phyloP scores from a whole-genome alignment of 169 alveolate species.

The Toxoplasma gondii region DNA sequence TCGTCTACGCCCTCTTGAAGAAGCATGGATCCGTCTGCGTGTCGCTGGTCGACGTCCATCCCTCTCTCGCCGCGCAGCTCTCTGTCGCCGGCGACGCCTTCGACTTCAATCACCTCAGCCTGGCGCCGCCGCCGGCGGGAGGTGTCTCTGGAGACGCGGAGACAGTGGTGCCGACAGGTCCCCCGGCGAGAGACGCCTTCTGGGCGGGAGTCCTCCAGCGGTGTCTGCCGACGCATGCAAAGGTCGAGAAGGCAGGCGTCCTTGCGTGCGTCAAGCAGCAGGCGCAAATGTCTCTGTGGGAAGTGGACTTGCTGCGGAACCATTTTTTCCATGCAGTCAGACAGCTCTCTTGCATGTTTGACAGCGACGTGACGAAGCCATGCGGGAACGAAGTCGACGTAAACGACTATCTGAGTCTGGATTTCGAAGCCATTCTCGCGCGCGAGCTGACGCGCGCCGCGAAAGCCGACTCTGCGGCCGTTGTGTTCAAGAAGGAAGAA shows the following conservation, averaged over 20 bases:
- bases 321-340: slow-evolving; percentile 30
- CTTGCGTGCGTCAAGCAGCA: neutral
- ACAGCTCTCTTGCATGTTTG: slow-evolving; percentile 32
- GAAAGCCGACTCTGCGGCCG: neutral
- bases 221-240: neutral
- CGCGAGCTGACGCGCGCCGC: slow-evolving; percentile 6
- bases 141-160: neutral
- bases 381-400: neutral
- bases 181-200: neutral
- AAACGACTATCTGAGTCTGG: neutral
- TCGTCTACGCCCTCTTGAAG: slow-evolving; percentile 43
- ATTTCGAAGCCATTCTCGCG: neutral
- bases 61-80: slow-evolving; percentile 23
- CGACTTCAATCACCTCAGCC: neutral
- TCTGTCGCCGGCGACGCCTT: slow-evolving; percentile 52
- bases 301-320: slow-evolving; percentile 26
- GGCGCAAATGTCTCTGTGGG: slow-evolving; percentile 64
- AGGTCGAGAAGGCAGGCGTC: neutral
- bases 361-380: neutral
- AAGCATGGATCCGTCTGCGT: slow-evolving; percentile 19
- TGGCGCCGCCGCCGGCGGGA: neutral
- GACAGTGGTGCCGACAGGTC: neutral
- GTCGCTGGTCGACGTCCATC: slow-evolving; percentile 51
- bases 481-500: neutral
- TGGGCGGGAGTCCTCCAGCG: neutral